A percentile compares a stretch with the other conserved stretches of the same genome.
phyloP scores from a whole-genome alignment of 108 stramenopile species.

The Cyclotella baltica region DNA sequence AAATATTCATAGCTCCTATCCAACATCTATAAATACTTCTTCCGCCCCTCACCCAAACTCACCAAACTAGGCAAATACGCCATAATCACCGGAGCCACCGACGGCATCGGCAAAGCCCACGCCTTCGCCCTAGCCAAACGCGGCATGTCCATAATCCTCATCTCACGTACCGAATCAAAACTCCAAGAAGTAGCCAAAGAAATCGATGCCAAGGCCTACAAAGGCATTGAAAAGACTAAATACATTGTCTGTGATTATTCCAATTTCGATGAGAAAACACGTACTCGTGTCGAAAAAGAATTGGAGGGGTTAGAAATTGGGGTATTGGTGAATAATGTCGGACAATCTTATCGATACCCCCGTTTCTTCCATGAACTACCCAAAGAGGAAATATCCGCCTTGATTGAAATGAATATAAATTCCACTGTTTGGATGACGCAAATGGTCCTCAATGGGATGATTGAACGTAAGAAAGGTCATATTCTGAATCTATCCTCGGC shows the following conservation, averaged over 20 bases:
- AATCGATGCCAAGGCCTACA: slow-evolving; percentile 82
- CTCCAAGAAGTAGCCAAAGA: slow-evolving; percentile 91
- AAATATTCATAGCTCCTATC: slow-evolving; percentile 31
- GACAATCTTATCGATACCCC: slow-evolving; percentile 95
- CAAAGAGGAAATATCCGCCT: slow-evolving; percentile 71
- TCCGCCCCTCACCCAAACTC: slow-evolving; percentile 91
- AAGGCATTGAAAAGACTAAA: slow-evolving; percentile 76
- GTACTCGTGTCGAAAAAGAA: slow-evolving; percentile 70
- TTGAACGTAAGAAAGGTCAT: slow-evolving; percentile 86
- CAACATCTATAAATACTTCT: slow-evolving; percentile 84
- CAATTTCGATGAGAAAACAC: slow-evolving; percentile 91
- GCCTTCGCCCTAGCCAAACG: slow-evolving; percentile 94
- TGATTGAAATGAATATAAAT: slow-evolving; percentile 95
- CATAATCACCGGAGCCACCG: slow-evolving; percentile 98
- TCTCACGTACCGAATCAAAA: slow-evolving; percentile 96
- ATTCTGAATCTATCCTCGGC: slow-evolving; percentile 97
- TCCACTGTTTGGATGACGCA: slow-evolving; percentile 97
- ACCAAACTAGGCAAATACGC: slow-evolving; percentile 97
- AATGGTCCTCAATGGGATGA: slow-evolving; percentile 94
- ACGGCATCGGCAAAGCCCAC: slow-evolving; percentile 99
- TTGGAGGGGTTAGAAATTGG: slow-evolving; percentile 89
- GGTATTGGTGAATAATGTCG: slow-evolving; percentile 99
- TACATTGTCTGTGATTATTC: slow-evolving; percentile 94
- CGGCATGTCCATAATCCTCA: slow-evolving; percentile 95
- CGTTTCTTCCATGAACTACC: slow-evolving; percentile 96